Percentiles rank a stretch among this genome's conserved stretches.
These are phyloP conservation scores for Trichoderma sp. DNA, from an alignment of 2,329 filamentous ascomycete species.

Conservation along the genomic window DNA sequence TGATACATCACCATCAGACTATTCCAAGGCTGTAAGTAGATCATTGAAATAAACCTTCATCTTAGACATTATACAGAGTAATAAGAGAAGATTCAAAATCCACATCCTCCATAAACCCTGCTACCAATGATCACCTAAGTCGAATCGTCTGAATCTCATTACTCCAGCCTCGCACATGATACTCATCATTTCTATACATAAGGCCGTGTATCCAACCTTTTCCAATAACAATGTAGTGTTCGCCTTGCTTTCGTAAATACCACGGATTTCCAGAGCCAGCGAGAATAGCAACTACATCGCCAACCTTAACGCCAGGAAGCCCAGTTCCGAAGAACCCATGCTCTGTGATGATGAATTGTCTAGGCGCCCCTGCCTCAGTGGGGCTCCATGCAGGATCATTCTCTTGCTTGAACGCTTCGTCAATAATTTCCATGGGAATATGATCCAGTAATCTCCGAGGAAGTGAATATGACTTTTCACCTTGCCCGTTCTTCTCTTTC, in stretches of 20 bases:
- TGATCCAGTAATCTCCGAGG: not conserved
- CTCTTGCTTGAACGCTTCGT: not conserved
- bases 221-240: not conserved
- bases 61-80: too few species aligned
- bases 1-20: too few species aligned
- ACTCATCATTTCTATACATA: not conserved
- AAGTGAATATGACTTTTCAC: not conserved
- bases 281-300: not conserved
- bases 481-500: not conserved
- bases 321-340: not conserved
- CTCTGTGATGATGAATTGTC: not conserved
- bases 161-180: not conserved
- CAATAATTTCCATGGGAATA: not conserved
- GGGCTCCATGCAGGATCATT: not conserved
- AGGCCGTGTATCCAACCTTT: not conserved
- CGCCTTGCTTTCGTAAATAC: not conserved
- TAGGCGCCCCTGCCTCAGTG: not conserved
- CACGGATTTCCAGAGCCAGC: not conserved
- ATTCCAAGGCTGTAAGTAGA: too few species aligned
- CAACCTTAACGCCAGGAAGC: not conserved
- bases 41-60: too few species aligned
- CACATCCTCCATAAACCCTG: not conserved
- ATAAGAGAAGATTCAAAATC: not conserved
- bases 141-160: not conserved
- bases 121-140: not conserved